These are phyloP conservation scores for Crithidia mellificae DNA, from an alignment of 208 protist genomes.

Conservation along the genomic window DNA sequence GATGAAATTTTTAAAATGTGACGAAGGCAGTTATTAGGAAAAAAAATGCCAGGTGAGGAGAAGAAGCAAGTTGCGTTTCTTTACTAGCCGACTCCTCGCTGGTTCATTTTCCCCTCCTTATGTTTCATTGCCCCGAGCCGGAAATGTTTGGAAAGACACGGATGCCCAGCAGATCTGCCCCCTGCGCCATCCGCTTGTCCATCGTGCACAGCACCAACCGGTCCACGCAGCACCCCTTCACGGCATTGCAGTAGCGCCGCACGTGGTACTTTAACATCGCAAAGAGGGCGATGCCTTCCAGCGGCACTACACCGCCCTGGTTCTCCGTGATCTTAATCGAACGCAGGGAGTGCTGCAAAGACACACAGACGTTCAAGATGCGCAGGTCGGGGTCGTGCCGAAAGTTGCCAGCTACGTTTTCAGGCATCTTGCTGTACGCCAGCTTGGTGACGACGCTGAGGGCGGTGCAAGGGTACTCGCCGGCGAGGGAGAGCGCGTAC, in stretches of 20 bases:
- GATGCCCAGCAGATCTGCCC: slow-evolving; percentile 62
- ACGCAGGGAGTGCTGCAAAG: slow-evolving; percentile 71
- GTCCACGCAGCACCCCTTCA: slow-evolving; percentile 55
- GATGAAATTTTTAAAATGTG: too few species aligned
- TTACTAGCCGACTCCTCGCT: too few species aligned
- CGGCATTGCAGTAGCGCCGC: slow-evolving; percentile 67
- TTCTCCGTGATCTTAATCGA: slow-evolving; percentile 23
- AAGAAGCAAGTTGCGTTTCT: too few species aligned
- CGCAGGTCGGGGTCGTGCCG: slow-evolving; percentile 73
- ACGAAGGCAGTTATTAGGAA: too few species aligned
- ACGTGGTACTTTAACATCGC: slow-evolving; percentile 86
- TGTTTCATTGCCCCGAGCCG: background rate
- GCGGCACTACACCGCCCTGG: slow-evolving; percentile 35
- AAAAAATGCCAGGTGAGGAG: too few species aligned
- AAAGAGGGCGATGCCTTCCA: slow-evolving; percentile 78
- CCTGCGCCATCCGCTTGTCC: slow-evolving; percentile 65
- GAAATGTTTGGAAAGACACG: slow-evolving; percentile 52
- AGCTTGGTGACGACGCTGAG: slow-evolving; percentile 61
- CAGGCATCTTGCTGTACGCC: slow-evolving; percentile 57
- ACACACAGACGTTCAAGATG: slow-evolving; percentile 76
- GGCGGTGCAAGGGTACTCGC: slow-evolving; percentile 61
- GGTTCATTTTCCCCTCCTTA: too few species aligned
- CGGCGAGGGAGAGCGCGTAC: slow-evolving; percentile 53
- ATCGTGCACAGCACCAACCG: slow-evolving; percentile 76
- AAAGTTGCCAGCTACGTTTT: slow-evolving; percentile 18